phyloP scores from a whole-genome alignment of 768 basidiomycete species.

The Lactarius hengduanensis region DNA sequence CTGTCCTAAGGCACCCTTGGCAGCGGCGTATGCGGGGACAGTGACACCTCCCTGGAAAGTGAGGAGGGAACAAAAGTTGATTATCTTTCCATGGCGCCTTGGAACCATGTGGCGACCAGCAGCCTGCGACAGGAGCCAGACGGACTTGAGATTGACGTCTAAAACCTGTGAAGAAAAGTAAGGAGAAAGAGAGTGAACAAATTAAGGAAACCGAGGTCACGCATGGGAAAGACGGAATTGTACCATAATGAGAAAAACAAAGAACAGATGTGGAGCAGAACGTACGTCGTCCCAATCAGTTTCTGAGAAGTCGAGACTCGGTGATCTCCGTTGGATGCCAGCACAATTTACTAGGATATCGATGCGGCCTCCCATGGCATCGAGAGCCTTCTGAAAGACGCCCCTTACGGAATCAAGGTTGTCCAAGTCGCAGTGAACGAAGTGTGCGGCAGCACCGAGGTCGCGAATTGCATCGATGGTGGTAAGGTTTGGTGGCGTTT shows the following conservation, averaged over 20 bases:
- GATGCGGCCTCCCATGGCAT: slow-evolving; percentile 49
- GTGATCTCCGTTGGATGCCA: slow-evolving; percentile 57
- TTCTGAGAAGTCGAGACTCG: slow-evolving; percentile 64
- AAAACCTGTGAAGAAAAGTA: slow-evolving; percentile 55
- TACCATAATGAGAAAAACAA: slow-evolving; percentile 13
- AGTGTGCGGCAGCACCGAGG: slow-evolving; percentile 39
- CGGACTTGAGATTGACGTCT: slow-evolving; percentile 84
- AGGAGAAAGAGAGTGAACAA: slow-evolving; percentile 2
- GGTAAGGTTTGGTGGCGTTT: slow-evolving; percentile 36
- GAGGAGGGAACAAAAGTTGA: slow-evolving; percentile 49
- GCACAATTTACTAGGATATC: slow-evolving; percentile 72
- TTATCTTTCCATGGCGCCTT: slow-evolving; percentile 65
- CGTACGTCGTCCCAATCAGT: slow-evolving; percentile 71
- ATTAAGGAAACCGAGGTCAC: slow-evolving; percentile 20
- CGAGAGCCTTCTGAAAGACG: slow-evolving; percentile 50
- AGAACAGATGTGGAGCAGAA: slow-evolving; percentile 23
- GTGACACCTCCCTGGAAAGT: slow-evolving; percentile 57
- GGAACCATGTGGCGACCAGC: slow-evolving; percentile 90
- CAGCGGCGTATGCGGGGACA: slow-evolving; percentile 88
- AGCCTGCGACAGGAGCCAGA: slow-evolving; percentile 81
- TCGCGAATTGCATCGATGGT: slow-evolving; percentile 41
- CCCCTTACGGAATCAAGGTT: slow-evolving; percentile 49
- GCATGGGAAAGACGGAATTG: slow-evolving; percentile 11
- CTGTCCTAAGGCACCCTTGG: slow-evolving; percentile 84
- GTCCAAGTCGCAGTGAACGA: slow-evolving; percentile 57